phyloP scores from a whole-genome alignment of 176 grass and related monocot species.

The Zea mays region Zm-B73-REFERENCE-NAM-5.0 NC_050098.1:139726001-139726500 shows the following conservation, averaged over 20 bases:
- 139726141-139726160: conserved; percentile 37
- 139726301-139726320: conserved; percentile 8
- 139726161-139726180: conserved; percentile 17
- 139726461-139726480: conserved; percentile 4
- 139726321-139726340: conserved; percentile 60
- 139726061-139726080: conserved; percentile 17
- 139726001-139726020: not conserved
- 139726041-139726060: conserved; percentile 32
- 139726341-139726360: conserved; percentile 68
- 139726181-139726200: conserved; percentile 33
- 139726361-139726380: conserved; percentile 39
- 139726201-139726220: conserved; percentile 40
- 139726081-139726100: conserved; percentile 37
- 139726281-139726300: conserved; percentile 41
- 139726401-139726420: conserved; percentile 35
- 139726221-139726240: conserved; percentile 77
- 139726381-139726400: not conserved
- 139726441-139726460: conserved; percentile 38
- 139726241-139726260: conserved; percentile 49
- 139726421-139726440: conserved; percentile 54
- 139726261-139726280: conserved; percentile 33
- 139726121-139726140: conserved; percentile 52
- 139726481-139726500: conserved; percentile 36
- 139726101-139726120: conserved; percentile 24
- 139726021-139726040: conserved; percentile 29